These are phyloP conservation scores for Zygotorulaspora danielsina DNA, from an alignment of 805 yeast species.

Conservation along the genomic window DNA sequence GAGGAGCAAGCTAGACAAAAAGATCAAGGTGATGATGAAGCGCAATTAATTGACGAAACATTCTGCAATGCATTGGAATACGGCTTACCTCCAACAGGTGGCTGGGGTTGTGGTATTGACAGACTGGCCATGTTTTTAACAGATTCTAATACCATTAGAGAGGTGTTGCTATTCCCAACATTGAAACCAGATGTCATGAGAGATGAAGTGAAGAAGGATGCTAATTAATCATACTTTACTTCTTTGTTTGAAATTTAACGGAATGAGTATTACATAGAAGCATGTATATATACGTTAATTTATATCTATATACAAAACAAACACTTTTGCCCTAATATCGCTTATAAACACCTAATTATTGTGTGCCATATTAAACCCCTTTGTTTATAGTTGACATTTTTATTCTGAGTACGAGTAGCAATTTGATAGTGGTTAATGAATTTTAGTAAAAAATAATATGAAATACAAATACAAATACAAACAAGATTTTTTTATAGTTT, in stretches of 20 bases:
- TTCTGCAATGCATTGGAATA: constrained; percentile 97
- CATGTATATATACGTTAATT: no score
- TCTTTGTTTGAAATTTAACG: no score
- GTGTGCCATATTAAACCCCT: no score
- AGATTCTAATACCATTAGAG: constrained; percentile 93
- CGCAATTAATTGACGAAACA: constrained; percentile 91
- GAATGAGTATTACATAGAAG: no score
- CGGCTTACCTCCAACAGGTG: constrained; percentile 99
- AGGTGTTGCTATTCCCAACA: constrained; percentile 96
- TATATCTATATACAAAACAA: background rate
- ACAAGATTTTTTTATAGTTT: constrained; percentile 5
- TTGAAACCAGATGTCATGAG: constrained; percentile 80
- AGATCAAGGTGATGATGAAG: constrained; percentile 99
- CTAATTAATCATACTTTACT: constrained; percentile 3
- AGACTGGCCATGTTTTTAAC: constrained; percentile 98
- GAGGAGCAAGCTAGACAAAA: constrained; percentile 99
- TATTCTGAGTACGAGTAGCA: no score
- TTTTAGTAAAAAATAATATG: no score
- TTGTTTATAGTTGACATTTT: no score
- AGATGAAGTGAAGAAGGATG: constrained; percentile 34
- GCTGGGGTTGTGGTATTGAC: constrained; percentile 99
- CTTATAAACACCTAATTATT: no score
- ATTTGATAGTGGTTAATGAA: no score
- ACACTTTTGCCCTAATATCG: no score
- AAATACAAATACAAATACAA: no score